Percentiles rank a stretch among this genome's conserved stretches.
Conservation (phyloP, 1,284 basidiomycete species). For the Heimioporus retisporus region DNA sequence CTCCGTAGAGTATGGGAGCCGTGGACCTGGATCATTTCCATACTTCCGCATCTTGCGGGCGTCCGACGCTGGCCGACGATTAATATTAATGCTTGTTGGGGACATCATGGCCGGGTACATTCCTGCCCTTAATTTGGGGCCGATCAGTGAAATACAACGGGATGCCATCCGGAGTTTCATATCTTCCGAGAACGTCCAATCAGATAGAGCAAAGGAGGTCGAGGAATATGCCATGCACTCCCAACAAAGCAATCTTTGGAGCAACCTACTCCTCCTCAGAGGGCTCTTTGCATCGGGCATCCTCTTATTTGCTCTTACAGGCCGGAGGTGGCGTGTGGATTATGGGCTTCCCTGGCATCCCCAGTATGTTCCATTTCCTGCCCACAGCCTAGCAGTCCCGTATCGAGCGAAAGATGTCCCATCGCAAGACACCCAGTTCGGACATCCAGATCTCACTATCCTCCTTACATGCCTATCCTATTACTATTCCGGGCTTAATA, state of each 20-base stretch:
- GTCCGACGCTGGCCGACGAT: conserved; percentile 21
- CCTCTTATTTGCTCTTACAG: conserved; percentile 21
- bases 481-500: conserved; percentile 57
- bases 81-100: conserved; percentile 32
- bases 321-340: conserved; percentile 60
- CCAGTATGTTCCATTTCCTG: no score
- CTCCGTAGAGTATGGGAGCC: conserved; percentile 5
- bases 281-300: conserved; percentile 55
- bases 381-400: neutral
- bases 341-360: conserved; percentile 51
- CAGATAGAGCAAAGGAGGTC: conserved; percentile 31
- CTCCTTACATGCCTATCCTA: neutral
- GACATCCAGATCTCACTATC: neutral
- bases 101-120: conserved; percentile 34
- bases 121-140: conserved; percentile 10
- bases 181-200: neutral
- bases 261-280: conserved; percentile 49
- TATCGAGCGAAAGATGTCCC: neutral
- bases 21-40: conserved; percentile 35
- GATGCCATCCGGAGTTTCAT: conserved; percentile 34
- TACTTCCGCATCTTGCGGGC: conserved; percentile 41
- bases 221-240: conserved; percentile 9
- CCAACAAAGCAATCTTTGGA: conserved; percentile 35
- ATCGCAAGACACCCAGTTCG: neutral
- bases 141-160: neutral